Conservation (phyloP, 2,329 filamentous ascomycete species). For the Arthrobotrys pseudoclavata region DNA sequence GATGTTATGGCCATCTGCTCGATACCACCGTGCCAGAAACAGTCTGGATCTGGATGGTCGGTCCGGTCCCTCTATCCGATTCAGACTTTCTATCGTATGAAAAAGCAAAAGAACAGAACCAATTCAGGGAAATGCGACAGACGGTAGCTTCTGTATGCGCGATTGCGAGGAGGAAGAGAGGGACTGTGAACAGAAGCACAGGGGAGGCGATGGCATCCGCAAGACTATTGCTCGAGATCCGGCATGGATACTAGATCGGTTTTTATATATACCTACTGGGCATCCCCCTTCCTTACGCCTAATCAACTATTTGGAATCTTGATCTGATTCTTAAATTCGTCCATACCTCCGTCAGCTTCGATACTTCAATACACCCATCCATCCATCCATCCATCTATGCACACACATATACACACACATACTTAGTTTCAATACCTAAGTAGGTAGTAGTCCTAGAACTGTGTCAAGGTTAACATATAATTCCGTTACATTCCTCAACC, state of each 20-base stretch:
- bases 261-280: slow-evolving; percentile 39
- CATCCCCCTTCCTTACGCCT: slow-evolving; percentile 18
- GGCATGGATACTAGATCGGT: slow-evolving; percentile 25
- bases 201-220: slow-evolving; percentile 7
- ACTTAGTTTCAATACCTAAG: neutral
- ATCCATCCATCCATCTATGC: neutral
- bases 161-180: slow-evolving; percentile 36
- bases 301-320: neutral
- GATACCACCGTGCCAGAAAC: slow-evolving; percentile 13
- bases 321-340: slow-evolving; percentile 21
- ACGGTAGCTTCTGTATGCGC: slow-evolving; percentile 30
- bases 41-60: slow-evolving; percentile 10
- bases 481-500: slow-evolving; percentile 37
- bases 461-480: slow-evolving; percentile 10
- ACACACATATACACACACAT: slow-evolving; percentile 1
- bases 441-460: slow-evolving; percentile 6
- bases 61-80: slow-evolving; percentile 9
- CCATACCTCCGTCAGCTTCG: slow-evolving; percentile 5
- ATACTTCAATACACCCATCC: neutral
- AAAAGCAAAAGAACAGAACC: slow-evolving; percentile 29
- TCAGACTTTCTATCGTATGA: slow-evolving; percentile 10
- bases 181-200: slow-evolving; percentile 11
- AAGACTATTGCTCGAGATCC: slow-evolving; percentile 13
- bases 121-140: slow-evolving; percentile 29
- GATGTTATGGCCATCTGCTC: slow-evolving; percentile 24